Base-by-base conservation (phyloP, 108 stramenopile genomes). In the Nitzschia sp. region DNA sequence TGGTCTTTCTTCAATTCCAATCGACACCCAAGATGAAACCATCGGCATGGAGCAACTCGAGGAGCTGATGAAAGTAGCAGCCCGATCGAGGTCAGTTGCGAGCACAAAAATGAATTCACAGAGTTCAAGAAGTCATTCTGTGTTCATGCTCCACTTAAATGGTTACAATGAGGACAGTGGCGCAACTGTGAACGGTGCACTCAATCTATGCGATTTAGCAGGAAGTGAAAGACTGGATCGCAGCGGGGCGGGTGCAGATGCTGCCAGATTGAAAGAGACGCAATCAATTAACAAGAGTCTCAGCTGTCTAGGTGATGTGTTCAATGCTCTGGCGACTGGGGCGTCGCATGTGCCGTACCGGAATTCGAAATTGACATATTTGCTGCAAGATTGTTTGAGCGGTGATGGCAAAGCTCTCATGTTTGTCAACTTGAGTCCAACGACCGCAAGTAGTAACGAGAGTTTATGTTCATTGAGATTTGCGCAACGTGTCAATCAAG, bases 251-350 rank as follows among this genome's bases (percentile, higher is more conserved):
- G 81, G 80, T 15, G 75, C 84, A 17, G 92, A 96, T 66, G 88
- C 89, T 23, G 62, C 82, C 59, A 85, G 91, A 25, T 76, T 98
- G 58, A 90, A 88, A 75, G 99, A 99, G 74, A 97, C 99, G 1
- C 96, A 96, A 76, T 85, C 92, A 15, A 99, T 99, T 83, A 99
- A 99, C 79, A 98, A 98, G 85, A 96, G 95, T 68, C 77, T 98
- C 23, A 96, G 96, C 71, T 97, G 94, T 56, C 85, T 99, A 5
- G 97, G 97, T 15, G 97, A 97, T 73, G 99, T 99, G 9, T 99
- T 99, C 83, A 83, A 86, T 58, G 89, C 97, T 19, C 83, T 99
- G 16, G 81, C 89, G 8, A 83, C 80, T 53, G 94, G 96, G 58
- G 79, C 95, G 5, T 71, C 83, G 19, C 99, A 99, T 68, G 85